Percentiles rank a stretch among this genome's conserved stretches.
Evolutionary conservation across 2,329 filamentous ascomycete species (phyloP).

Genomic region (Dothistroma septosporum): DNA sequence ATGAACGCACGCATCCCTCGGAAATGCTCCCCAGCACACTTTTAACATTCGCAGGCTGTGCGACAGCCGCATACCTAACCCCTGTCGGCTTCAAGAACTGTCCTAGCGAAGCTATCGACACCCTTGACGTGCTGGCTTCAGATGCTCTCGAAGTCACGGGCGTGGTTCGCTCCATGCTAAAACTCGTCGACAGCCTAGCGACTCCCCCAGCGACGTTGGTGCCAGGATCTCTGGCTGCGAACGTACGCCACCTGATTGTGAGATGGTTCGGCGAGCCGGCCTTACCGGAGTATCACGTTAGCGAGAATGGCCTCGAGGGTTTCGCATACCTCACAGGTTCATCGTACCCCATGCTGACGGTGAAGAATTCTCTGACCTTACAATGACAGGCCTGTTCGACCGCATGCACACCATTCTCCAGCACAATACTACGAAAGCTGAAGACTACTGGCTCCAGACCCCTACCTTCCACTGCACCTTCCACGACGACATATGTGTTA

Average conservation of each 20-base stretch:
- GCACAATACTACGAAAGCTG: background rate
- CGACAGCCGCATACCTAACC: background rate
- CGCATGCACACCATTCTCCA: background rate
- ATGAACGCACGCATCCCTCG: background rate
- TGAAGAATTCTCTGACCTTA: background rate
- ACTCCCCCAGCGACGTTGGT: background rate
- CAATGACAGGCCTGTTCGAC: background rate
- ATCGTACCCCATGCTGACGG: background rate
- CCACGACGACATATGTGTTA: background rate
- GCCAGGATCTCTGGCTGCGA: background rate
- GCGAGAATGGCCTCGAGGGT: background rate
- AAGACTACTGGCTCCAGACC: background rate
- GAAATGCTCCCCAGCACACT: background rate
- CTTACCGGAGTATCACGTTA: background rate
- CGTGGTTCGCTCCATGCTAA: background rate
- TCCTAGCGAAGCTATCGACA: background rate
- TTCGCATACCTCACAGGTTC: background rate
- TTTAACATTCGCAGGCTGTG: background rate
- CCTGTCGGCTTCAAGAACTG: background rate
- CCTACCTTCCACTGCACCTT: background rate
- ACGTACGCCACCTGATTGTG: background rate
- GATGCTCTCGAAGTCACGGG: background rate
- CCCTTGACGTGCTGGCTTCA: background rate
- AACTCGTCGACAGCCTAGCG: background rate
- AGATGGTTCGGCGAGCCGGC: background rate